Conservation (phyloP, 129 eudicot genomes). For the Chrysanthemum lavandulifolium region DNA sequence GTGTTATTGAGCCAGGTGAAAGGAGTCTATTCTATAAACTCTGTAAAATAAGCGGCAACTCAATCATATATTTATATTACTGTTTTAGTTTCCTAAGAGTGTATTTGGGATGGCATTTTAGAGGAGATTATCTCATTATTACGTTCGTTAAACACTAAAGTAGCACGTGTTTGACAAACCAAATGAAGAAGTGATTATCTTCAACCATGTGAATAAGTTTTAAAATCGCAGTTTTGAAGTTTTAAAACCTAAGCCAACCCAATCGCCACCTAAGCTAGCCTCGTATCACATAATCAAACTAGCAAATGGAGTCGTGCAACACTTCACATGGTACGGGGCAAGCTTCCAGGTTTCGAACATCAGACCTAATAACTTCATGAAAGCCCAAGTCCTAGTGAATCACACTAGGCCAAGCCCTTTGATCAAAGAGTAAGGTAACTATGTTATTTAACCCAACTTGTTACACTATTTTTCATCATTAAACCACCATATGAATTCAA, state of each 20-base stretch:
- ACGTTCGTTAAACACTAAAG: no score
- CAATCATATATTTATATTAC: neutral
- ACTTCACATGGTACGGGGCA: neutral
- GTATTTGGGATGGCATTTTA: no score
- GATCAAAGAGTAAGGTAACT: neutral
- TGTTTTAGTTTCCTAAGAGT: neutral
- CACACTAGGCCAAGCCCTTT: neutral
- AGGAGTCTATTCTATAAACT: slow-evolving; percentile 6
- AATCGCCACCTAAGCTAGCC: no score
- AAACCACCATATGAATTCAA: neutral
- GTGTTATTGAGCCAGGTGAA: neutral
- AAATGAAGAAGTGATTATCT: no score
- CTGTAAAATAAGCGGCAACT: slow-evolving; percentile 4
- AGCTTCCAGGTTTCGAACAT: neutral
- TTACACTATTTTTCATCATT: slow-evolving; percentile 8
- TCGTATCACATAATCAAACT: no score
- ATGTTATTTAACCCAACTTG: slow-evolving; percentile 4
- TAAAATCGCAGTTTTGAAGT: no score
- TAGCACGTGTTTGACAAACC: no score
- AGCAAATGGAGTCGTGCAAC: no score
- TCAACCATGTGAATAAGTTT: no score
- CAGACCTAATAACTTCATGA: no score
- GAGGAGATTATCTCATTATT: no score
- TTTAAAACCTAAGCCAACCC: no score
- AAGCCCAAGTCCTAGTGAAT: neutral